These are phyloP conservation scores for Neonectria faginata DNA, from an alignment of 2,329 filamentous ascomycete genomes.

Conservation along the genomic window DNA sequence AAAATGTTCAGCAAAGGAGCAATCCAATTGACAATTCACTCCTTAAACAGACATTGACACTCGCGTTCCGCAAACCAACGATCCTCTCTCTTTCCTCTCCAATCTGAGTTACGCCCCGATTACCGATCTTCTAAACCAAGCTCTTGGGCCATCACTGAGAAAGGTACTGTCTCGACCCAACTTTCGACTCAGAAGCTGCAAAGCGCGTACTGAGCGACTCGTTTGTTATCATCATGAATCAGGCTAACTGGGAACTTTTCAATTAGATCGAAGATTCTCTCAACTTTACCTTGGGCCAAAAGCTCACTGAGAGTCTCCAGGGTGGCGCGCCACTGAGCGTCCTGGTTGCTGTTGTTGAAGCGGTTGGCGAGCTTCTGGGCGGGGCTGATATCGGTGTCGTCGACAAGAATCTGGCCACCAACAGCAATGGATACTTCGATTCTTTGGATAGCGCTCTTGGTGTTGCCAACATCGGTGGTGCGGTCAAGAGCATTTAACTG, in stretches of 20 bases:
- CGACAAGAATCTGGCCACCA: conserved; percentile 17
- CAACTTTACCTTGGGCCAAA: conserved; percentile 20
- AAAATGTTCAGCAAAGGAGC: background rate
- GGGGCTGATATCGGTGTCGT: conserved; percentile 18
- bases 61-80: background rate
- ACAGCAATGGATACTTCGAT: conserved; percentile 24
- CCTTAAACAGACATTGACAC: conserved; percentile 7
- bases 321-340: conserved; percentile 19
- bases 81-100: conserved; percentile 20
- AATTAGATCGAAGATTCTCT: conserved; percentile 22
- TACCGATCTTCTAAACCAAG: conserved; percentile 13
- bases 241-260: background rate
- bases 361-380: conserved; percentile 17
- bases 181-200: background rate
- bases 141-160: conserved; percentile 15
- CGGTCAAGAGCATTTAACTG: background rate
- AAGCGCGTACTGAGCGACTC: background rate
- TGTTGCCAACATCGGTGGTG: conserved; percentile 13
- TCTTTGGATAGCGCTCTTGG: conserved; percentile 16
- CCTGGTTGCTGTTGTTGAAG: conserved; percentile 21
- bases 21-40: background rate
- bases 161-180: background rate
- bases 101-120: conserved; percentile 18
- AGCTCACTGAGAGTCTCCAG: conserved; percentile 13
- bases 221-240: background rate